Conservation (phyloP, 371 early-diverging fungal species). For the Capillidium rhysosporum region DNA sequence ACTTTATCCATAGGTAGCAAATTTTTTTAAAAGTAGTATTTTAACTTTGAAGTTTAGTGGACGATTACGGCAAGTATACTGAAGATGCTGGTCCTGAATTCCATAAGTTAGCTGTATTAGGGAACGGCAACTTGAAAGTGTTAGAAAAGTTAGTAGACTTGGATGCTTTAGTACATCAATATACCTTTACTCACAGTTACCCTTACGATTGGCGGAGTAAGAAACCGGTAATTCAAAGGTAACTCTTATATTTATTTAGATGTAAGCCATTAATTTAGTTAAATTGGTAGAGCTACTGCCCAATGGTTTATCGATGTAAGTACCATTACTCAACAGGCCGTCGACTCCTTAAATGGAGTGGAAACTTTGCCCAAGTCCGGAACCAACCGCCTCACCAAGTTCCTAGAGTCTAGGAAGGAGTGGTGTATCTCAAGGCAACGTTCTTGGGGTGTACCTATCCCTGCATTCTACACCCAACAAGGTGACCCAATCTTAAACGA, state of each 20-base stretch:
- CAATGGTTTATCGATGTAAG: conserved; percentile 78
- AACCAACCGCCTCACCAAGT: conserved; percentile 31
- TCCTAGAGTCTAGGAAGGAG: conserved; percentile 45
- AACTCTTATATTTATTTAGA: conserved; percentile 4
- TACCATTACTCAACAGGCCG: conserved; percentile 30
- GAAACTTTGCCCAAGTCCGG: conserved; percentile 38
- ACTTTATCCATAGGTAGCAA: conserved; percentile 30
- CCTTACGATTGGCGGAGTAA: conserved; percentile 89
- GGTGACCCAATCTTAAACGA: not conserved
- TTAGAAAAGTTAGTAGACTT: conserved; percentile 24
- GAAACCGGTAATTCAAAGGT: conserved; percentile 57
- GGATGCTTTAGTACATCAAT: conserved; percentile 15
- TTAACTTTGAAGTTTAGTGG: conserved; percentile 21
- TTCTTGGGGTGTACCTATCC: conserved; percentile 68
- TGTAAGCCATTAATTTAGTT: not conserved
- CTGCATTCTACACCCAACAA: conserved; percentile 43
- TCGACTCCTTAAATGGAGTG: conserved; percentile 29
- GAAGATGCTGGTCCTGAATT: conserved; percentile 34
- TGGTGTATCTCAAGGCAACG: conserved; percentile 91
- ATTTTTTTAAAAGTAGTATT: not conserved
- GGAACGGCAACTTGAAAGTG: conserved; percentile 35
- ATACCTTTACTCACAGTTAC: conserved; percentile 48
- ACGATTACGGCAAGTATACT: conserved; percentile 66
- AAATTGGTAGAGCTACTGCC: conserved; percentile 38
- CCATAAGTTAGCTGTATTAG: conserved; percentile 37